A percentile compares a stretch with the other conserved stretches of the same genome.
These are phyloP conservation scores for Trichoderma sp. DNA, from an alignment of 2,329 filamentous ascomycete genomes.

Conservation along the genomic window DNA sequence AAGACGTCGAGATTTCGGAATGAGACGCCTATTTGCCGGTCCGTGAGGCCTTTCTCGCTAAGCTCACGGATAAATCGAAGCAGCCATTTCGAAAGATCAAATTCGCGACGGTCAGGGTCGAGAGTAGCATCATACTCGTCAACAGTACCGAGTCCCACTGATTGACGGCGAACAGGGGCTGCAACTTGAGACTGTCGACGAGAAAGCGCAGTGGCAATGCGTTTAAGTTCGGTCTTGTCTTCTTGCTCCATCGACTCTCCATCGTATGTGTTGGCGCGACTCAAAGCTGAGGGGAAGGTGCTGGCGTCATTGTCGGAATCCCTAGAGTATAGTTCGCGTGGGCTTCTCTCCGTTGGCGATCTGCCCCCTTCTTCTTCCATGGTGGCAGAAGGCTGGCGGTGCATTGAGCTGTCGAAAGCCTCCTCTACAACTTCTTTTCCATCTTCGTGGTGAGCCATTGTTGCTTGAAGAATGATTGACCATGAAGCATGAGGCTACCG, in stretches of 20 bases:
- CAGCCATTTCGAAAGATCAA: constrained; percentile 44
- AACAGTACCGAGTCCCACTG: constrained; percentile 23
- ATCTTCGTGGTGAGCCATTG: not conserved
- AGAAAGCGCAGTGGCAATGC: constrained; percentile 40
- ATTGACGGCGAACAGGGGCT: constrained; percentile 4
- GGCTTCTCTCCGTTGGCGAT: not conserved
- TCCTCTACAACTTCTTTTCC: not conserved
- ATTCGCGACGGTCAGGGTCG: constrained; percentile 38
- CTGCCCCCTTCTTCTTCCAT: not conserved
- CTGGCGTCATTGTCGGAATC: constrained; percentile 8
- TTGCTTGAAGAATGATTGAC: not conserved
- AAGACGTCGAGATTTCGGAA: constrained; percentile 65
- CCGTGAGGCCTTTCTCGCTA: constrained; percentile 53
- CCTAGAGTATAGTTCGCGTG: not conserved
- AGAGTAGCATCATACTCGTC: constrained; percentile 34
- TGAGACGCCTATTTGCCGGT: constrained; percentile 55
- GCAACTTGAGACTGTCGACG: constrained; percentile 31
- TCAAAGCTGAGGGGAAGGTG: not conserved
- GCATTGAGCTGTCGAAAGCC: not conserved
- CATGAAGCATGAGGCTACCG: not conserved
- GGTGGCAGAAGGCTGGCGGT: not conserved
- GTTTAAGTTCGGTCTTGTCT: constrained; percentile 37
- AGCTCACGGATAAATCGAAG: constrained; percentile 40
- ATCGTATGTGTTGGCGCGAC: constrained; percentile 14
- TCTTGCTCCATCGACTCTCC: constrained; percentile 30